Base-by-base conservation (phyloP, 2,329 filamentous ascomycete genomes). In the Colletotrichum sp. region DNA sequence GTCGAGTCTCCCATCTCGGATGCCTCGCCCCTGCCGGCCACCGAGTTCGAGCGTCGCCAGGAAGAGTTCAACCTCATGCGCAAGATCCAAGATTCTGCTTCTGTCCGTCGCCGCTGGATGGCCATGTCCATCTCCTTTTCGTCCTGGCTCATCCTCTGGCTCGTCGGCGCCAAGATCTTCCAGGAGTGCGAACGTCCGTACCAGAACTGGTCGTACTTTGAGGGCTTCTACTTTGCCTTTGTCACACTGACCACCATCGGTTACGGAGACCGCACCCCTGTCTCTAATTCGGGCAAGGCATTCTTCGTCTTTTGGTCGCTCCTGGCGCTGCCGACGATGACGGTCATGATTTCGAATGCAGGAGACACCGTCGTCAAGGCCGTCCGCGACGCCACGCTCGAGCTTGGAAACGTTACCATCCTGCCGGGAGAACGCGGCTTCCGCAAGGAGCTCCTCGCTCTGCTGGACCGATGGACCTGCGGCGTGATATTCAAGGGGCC, bases 291-390 rank as follows among this genome's bases (percentile, higher is more conserved):
- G 0, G 95, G 94, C 2, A 93, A 94, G 70, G 92, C 94, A 0
- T 98, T 98, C 82, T 98, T 98, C 80, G 94, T 98, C n/a, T 93
- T 98, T 71, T 98, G 96, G 96, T 95, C 93, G 16, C 83, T 98
- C 2, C 89, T 98, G 30, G 95, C 96, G 0, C 89, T 98, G 4
- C 96, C 96, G 0, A 96, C 94, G 3, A 96, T 96, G 90, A 98
- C 96, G 0, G 93, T 98, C 21, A 89, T 98, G 14, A 94, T 97
- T 77, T 94, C 92, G 13, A 94, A 96, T 78, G 94, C 97, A 74
- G 94, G 94, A 28, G 94, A 97, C 80, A 98, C 96, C 0, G 90
- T 98, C 24, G 93, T 98, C 61, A 92, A 90, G 78, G 84, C 85
- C 6, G 83, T 93, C 70, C 86, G 87, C 13, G 90, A 93, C 70